Evolutionary conservation across 2,329 filamentous ascomycete genomes (phyloP), one percentile per base, ranked within the genome.

Genomic region (Zasmidium cellare): DNA sequence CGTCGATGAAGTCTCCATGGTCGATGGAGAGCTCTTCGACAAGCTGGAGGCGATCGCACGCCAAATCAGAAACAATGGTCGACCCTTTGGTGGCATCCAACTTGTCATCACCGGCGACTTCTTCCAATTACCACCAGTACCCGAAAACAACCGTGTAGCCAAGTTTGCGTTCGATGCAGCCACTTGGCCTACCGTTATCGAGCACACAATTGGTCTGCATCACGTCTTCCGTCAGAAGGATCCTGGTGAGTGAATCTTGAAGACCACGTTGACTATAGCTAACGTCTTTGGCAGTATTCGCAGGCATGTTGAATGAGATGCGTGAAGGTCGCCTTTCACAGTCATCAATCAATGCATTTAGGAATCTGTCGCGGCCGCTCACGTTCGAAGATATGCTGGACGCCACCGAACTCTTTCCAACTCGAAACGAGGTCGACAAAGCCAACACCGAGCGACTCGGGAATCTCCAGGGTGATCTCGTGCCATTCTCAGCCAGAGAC

Each of bases 1-100:
- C 65, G 85, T 99, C 67, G 94, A 99, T 74, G 94, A 99, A 72
- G 87, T 99, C 2, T 97, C 94, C 12, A 99, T 99, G 96, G 92
- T 99, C 3, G 94, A 99, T 68, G 94, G 91, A 1, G 92, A 97
- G 31, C 81, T 99, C 0, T 99, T 97, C 65, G 94, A 99, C 78
- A 99, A 99, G 74, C 82, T 99, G 18, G 92, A 96, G 61, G 85
- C 89, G 60, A 89, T 99, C 65, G 93, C 92, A 14, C 85, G 93
- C 56, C 85, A 82, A 2, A 86, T 99, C 61, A 86, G 92, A 54
- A 96, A 96, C 71, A 97, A 96, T 67, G 92, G 91, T 9, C 84
- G 91, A 9, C 90, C 94, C 0, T 99, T 96, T 80, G 96, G 94
- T 55, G 94, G 94, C 3, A 97, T 99, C 47, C 94, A 99, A 67